Conservation (phyloP, 495 filamentous ascomycete species). For the Aspergillus coremiiformis region DNA sequence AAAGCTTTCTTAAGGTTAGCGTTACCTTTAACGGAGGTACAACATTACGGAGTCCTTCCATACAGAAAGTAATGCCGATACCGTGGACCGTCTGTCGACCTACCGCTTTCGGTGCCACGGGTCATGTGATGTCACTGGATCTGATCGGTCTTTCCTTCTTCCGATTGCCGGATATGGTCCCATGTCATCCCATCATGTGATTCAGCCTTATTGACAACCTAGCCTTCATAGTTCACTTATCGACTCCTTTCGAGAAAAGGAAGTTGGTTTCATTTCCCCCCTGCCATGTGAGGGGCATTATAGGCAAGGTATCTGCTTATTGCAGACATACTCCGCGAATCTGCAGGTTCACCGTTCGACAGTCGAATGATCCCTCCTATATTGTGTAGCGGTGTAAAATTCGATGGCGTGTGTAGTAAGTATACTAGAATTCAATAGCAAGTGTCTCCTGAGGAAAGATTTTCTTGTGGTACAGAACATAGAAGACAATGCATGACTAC, state of each 20-base stretch:
- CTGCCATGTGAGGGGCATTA: not conserved
- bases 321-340: not conserved
- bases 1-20: not conserved
- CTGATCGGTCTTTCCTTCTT: not conserved
- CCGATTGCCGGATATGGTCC: not conserved
- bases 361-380: not conserved
- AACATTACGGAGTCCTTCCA: not conserved
- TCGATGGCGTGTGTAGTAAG: not conserved
- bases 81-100: not conserved
- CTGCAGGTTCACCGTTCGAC: not conserved
- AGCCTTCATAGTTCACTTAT: not conserved
- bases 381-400: not conserved
- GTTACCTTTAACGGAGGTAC: not conserved
- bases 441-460: not conserved
- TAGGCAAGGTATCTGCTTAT: not conserved
- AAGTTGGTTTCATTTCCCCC: too few relatives aligned
- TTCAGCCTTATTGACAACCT: slow-evolving; percentile 13
- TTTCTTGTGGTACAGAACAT: not conserved
- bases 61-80: not conserved
- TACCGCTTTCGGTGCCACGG: not conserved
- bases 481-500: not conserved
- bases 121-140: slow-evolving; percentile 12
- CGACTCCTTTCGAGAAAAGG: too few relatives aligned
- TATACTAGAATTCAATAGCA: too few relatives aligned
- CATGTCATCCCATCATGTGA: slow-evolving; percentile 9